Evolutionary conservation across 2,329 filamentous ascomycete species (phyloP).

Genomic region (Ascochyta lentis): DNA sequence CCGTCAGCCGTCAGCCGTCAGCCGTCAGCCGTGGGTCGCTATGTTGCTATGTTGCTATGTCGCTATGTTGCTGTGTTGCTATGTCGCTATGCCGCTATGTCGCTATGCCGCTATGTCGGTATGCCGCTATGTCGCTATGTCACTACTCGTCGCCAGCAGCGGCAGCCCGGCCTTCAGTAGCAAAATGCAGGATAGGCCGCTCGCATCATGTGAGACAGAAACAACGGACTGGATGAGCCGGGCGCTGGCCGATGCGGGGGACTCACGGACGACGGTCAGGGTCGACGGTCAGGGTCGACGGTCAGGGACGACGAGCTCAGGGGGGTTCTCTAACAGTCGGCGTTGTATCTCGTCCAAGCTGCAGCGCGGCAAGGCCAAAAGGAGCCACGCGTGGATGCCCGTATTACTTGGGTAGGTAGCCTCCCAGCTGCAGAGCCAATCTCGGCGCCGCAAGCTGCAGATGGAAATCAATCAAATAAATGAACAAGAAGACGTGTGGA

Average conservation of each 20-base stretch:
- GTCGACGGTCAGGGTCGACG: conserved; percentile 16
- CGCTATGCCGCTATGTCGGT: too few relatives aligned
- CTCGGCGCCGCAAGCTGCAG: conserved; percentile 11
- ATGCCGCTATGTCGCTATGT: background rate
- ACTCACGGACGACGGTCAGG: conserved; percentile 2
- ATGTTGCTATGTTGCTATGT: too few relatives aligned
- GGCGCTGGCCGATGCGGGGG: conserved; percentile 24
- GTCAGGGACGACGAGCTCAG: conserved; percentile 9
- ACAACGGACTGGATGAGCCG: conserved; percentile 24
- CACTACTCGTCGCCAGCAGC: conserved; percentile 14
- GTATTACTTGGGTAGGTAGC: conserved; percentile 6
- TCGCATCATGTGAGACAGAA: conserved; percentile 31
- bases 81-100: too few relatives aligned
- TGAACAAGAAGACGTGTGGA: background rate
- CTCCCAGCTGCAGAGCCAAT: conserved; percentile 13
- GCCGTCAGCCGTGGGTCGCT: too few relatives aligned
- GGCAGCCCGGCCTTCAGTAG: conserved; percentile 8
- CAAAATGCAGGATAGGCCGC: conserved; percentile 17
- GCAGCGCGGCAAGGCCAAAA: conserved; percentile 24
- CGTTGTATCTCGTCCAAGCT: conserved; percentile 18
- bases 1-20: background rate
- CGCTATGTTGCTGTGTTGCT: too few relatives aligned
- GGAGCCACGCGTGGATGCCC: conserved; percentile 23
- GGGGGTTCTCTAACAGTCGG: conserved; percentile 27
- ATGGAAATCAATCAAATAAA: background rate